Evolutionary conservation across 2,329 filamentous ascomycete species (phyloP), one percentile per base, ranked within the genome.

Genomic region (Fusarium sulawesiense): DNA sequence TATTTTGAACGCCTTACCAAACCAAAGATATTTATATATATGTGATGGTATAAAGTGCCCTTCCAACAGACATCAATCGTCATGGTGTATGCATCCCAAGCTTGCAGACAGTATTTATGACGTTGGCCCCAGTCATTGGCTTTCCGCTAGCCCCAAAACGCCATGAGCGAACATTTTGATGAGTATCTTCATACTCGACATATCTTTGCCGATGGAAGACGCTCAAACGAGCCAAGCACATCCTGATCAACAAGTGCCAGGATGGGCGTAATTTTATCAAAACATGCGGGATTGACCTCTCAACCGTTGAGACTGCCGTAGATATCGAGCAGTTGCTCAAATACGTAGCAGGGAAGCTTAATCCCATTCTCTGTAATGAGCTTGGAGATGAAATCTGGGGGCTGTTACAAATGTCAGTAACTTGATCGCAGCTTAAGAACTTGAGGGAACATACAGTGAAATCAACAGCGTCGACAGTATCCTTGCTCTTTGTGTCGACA

Each of bases 301-400:
- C 70, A 80, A 44, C 78, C 72, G 63, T 81, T 81, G 56, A 84
- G 74, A 60, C 80, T 83, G 59, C 81, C 82, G 69, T 85, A 85
- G 40, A 90, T 91, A 76, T 89, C 88, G 72, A 92, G 90, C 46
- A 93, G 81, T 78, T 92, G 88, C 74, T 92, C 90, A 61, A 89
- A 89, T 34, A 92, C 90, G 27, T 91, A 90, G 60, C 87, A 89
- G 0, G 91, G 90, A 45, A 91, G 87, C 70, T 92, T 85, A 50
- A 93, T 88, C 47, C 92, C 92, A 53, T 89, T 89, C 78, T 94
- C 92, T 2, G 92, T 94, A 72, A 94, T 91, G 72, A 94, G 88
- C 30, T 90, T 90, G 12, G 89, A 89, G 66, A 94, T 91, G 34
- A 92, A 72, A 49, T 89, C 85, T 4, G 91, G 91, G 9, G 91